phyloP scores from a whole-genome alignment of 139 green algal species.

The Nannochloris sp. region DNA sequence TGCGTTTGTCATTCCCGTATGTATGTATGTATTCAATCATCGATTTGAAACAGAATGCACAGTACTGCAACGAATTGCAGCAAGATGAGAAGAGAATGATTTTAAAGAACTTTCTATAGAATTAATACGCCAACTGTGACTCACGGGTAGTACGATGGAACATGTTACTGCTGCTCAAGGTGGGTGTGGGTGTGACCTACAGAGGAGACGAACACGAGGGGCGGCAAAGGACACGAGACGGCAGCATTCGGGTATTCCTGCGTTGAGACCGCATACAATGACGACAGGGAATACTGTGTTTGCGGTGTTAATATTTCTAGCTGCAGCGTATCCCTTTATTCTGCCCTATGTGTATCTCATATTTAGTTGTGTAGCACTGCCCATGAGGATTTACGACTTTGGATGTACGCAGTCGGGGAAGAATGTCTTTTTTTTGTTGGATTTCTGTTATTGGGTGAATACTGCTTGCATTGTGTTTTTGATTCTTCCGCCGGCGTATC shows the following conservation, averaged over 20 bases:
- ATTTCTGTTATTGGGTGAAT: slow-evolving; percentile 55
- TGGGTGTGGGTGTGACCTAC: not conserved
- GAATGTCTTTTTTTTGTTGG: slow-evolving; percentile 36
- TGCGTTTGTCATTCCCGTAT: no score
- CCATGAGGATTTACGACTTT: slow-evolving; percentile 30
- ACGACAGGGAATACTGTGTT: slow-evolving; percentile 12
- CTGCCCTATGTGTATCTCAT: slow-evolving; percentile 35
- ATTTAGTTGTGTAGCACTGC: slow-evolving; percentile 31
- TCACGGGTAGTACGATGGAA: no score
- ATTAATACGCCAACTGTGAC: no score
- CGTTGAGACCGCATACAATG: not conserved
- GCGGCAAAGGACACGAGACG: not conserved
- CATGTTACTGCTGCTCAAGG: no score
- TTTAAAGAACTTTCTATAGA: no score
- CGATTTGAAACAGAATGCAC: no score
- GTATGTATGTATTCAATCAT: no score
- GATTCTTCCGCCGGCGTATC: slow-evolving; percentile 7
- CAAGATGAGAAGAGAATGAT: no score
- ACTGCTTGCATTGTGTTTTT: slow-evolving; percentile 20
- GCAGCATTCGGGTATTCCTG: not conserved
- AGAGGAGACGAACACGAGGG: not conserved
- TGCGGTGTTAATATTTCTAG: slow-evolving; percentile 25
- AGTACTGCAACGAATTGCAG: no score
- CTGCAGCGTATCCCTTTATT: slow-evolving; percentile 14
- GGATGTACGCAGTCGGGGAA: slow-evolving; percentile 7